Conservation (phyloP, 208 protist genomes). For the Porcisia hertigi region DNA sequence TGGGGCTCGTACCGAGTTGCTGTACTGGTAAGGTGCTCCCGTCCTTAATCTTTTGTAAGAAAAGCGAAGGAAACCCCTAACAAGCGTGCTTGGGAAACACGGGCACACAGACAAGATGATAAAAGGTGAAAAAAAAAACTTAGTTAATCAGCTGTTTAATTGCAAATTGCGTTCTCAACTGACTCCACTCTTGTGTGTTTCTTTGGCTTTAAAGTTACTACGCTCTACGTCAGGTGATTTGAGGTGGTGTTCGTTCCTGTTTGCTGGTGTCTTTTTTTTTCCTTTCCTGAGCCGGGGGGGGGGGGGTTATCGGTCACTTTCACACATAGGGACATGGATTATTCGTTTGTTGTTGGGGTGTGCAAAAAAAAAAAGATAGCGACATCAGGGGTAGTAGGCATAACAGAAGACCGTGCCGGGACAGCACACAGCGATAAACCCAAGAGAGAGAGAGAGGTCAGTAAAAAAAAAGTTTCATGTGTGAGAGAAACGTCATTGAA, state of each 20-base stretch:
- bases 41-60: not conserved
- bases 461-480: not conserved
- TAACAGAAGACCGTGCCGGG: not conserved
- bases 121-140: slow-evolving; percentile 1
- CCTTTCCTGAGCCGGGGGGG: not conserved
- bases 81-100: not conserved
- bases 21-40: not conserved
- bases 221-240: not conserved
- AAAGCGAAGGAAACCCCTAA: not conserved
- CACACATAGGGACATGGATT: not conserved
- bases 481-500: not conserved
- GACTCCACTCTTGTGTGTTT: not conserved
- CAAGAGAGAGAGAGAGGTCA: not conserved
- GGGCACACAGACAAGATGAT: not conserved
- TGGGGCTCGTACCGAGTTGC: not conserved
- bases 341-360: not conserved
- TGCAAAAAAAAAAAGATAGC: not conserved
- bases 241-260: not conserved
- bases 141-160: slow-evolving; percentile 8
- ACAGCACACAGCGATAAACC: not conserved
- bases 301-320: too few species aligned
- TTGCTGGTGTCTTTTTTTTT: not conserved
- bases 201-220: not conserved
- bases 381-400: not conserved
- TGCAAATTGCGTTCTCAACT: not conserved